A percentile compares a stretch with the other conserved stretches of the same genome.
phyloP scores from a whole-genome alignment of 441 rosid genomes.

The Gossypium davidsonii region DNA sequence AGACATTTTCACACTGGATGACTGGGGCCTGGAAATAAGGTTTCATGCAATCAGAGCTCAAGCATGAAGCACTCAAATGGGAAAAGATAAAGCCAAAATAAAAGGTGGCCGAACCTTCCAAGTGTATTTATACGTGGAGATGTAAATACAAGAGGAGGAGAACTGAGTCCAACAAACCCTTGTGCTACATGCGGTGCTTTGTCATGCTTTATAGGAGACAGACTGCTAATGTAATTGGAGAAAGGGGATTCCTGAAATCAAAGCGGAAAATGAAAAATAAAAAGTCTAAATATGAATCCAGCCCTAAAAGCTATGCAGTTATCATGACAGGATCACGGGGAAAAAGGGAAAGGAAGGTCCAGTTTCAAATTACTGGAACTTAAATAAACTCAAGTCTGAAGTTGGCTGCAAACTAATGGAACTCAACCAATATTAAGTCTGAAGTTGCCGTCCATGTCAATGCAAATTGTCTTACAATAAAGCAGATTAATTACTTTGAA shows the following conservation, averaged over 20 bases:
- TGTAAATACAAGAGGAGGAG: conserved; percentile 48
- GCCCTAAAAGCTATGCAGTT: neutral
- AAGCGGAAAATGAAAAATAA: conserved; percentile 1
- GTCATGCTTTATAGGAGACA: conserved; percentile 43
- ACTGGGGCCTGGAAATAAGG: conserved; percentile 29
- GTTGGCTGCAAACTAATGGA: neutral
- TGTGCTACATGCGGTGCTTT: conserved; percentile 27
- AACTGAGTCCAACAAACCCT: conserved; percentile 34
- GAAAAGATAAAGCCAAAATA: neutral
- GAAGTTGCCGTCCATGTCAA: neutral
- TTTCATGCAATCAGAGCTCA: conserved; percentile 9
- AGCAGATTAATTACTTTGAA: neutral
- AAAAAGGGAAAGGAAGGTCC: neutral
- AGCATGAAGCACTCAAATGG: neutral
- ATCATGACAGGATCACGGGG: neutral
- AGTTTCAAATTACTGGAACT: neutral
- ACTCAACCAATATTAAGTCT: neutral
- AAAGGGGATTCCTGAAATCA: conserved; percentile 48
- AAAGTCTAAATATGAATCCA: neutral
- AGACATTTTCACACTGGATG: conserved; percentile 16
- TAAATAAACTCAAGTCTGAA: neutral
- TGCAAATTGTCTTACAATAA: neutral
- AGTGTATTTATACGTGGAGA: conserved; percentile 31
- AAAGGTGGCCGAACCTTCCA: conserved; percentile 29
- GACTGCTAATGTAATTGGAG: conserved; percentile 35